Base-by-base conservation (phyloP, 306 rosid genomes). In the Fagus sylvatica region DNA sequence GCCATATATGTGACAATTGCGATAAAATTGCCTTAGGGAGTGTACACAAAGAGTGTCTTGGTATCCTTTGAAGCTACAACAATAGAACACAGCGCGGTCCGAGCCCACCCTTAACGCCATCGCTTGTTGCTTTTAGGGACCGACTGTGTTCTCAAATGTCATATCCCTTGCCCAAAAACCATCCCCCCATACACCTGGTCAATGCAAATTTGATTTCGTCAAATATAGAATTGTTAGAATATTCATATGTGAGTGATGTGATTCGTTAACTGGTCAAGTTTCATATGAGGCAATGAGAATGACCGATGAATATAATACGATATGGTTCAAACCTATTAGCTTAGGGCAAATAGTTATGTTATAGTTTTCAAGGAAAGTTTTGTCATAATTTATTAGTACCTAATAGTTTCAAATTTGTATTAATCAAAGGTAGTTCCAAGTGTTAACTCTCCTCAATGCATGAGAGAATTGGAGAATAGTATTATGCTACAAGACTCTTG, bases 161-260 rank as follows among this genome's bases (percentile, higher is more conserved):
- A 93, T 82, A 66, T 90, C 93, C 49, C 88, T 80, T 5, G 89
- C 96, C 97, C 90, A 93, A 36, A 93, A 91, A 7, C 91, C 97
- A 81, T 91, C 98, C 6, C 96, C 93, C 0, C 87, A 85, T 59
- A 90, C 89, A 68, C 90, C 93, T 90, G 81, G 67, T 71, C 66
- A 22, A 43, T 49, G 30, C 32, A 53, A 62, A 74, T 2, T 4
- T 55, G 7, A 6, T 55, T 55, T 55, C 7, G 60, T 17, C 4
- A n/a, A n/a, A n/a, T 9, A 41, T 10, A 41, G 7, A 41, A 41
- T 41, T 41, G 46, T 7, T 41, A 41, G 6, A 17, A 28, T 49
- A 1, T 7, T 16, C 33, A 3, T 11, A 6, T 49, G 49, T 53
- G 10, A 13, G 53, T 79, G 12, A 79, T 53, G 32, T 73, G 48